These are phyloP conservation scores for Penicillium lividum DNA, from an alignment of 495 filamentous ascomycete genomes.

Conservation along the genomic window DNA sequence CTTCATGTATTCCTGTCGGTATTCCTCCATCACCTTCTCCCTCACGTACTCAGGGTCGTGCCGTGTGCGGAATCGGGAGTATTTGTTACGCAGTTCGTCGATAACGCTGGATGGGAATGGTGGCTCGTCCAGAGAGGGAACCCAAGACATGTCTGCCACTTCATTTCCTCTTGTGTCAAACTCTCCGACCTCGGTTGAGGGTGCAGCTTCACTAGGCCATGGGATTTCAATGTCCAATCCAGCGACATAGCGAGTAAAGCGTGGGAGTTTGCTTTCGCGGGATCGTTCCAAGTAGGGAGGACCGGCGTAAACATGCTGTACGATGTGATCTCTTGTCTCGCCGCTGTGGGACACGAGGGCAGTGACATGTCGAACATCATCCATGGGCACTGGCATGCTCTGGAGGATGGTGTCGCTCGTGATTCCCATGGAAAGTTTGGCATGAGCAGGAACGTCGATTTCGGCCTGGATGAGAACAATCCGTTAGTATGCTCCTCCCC, in stretches of 20 bases:
- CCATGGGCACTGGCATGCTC: constrained; percentile 59
- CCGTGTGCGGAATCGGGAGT: constrained; percentile 76
- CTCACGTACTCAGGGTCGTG: constrained; percentile 65
- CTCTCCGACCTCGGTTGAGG: constrained; percentile 48
- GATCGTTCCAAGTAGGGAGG: constrained; percentile 36
- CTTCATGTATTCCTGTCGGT: constrained; percentile 57
- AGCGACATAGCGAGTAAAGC: constrained; percentile 45
- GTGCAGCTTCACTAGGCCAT: constrained; percentile 60
- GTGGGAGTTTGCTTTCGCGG: constrained; percentile 35
- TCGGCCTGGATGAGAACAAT: constrained; percentile 50
- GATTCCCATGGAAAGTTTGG: constrained; percentile 42
- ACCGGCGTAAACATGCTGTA: constrained; percentile 61
- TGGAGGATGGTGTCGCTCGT: constrained; percentile 45
- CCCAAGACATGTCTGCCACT: constrained; percentile 73
- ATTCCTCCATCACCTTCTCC: constrained; percentile 58
- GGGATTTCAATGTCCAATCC: constrained; percentile 63
- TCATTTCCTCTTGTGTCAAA: constrained; percentile 69
- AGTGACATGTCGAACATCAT: constrained; percentile 76
- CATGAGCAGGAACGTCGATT: constrained; percentile 55
- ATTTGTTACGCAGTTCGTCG: constrained; percentile 86
- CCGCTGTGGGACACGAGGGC: constrained; percentile 54
- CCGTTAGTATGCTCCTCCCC: constrained; percentile 10
- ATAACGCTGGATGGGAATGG: constrained; percentile 81
- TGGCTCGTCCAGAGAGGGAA: constrained; percentile 67
- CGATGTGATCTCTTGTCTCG: constrained; percentile 68